A percentile compares a stretch with the other conserved stretches of the same genome.
These are phyloP conservation scores for Diaporthe vaccinii DNA, from an alignment of 2,329 filamentous ascomycete genomes.

Conservation along the genomic window DNA sequence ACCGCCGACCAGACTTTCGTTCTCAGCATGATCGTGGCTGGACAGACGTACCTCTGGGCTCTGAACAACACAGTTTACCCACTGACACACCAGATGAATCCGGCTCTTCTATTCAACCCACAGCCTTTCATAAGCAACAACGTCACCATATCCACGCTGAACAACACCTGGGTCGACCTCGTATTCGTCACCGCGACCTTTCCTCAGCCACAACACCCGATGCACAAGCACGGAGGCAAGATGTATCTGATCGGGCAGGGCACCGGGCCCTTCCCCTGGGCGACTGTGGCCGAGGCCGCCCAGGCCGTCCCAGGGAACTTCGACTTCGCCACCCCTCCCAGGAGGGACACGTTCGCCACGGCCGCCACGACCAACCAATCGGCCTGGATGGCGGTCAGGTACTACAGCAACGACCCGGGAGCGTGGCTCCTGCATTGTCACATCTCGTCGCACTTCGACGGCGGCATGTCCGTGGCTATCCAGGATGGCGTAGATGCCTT, in stretches of 20 bases:
- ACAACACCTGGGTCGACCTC: slow-evolving; percentile 68
- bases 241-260: slow-evolving; percentile 70
- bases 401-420: slow-evolving; percentile 66
- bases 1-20: slow-evolving; percentile 61
- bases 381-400: slow-evolving; percentile 65
- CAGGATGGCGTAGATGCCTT: slow-evolving; percentile 61
- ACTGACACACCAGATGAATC: slow-evolving; percentile 50
- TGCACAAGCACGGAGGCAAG: slow-evolving; percentile 76
- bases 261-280: slow-evolving; percentile 64
- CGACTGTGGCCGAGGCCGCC: slow-evolving; percentile 65
- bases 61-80: slow-evolving; percentile 62
- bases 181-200: slow-evolving; percentile 60
- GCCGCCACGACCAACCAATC: slow-evolving; percentile 48
- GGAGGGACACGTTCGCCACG: slow-evolving; percentile 63
- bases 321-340: slow-evolving; percentile 69
- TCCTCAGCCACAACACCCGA: slow-evolving; percentile 68
- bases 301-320: slow-evolving; percentile 62
- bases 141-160: slow-evolving; percentile 61
- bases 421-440: slow-evolving; percentile 59
- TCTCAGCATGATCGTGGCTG: slow-evolving; percentile 55
- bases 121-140: slow-evolving; percentile 53
- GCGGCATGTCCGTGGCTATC: slow-evolving; percentile 68
- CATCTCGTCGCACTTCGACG: slow-evolving; percentile 44
- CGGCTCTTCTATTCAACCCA: slow-evolving; percentile 63
- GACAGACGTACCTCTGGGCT: slow-evolving; percentile 66